Evolutionary conservation across 208 protist genomes (phyloP).

Genomic region (Leishmania tarentolae): DNA sequence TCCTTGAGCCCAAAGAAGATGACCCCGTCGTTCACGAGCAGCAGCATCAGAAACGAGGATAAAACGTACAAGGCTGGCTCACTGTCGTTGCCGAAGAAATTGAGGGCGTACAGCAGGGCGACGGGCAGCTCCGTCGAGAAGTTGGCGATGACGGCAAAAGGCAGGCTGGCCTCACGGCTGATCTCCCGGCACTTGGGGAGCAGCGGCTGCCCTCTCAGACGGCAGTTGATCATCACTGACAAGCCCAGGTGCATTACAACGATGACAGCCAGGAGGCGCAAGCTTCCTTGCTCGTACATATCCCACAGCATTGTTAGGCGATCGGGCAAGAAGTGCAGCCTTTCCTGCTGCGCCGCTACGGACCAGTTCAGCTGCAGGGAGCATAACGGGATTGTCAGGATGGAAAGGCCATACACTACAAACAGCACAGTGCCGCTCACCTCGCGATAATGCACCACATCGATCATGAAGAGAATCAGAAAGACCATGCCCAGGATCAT

Average conservation of each 20-base stretch:
- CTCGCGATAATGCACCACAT: conserved; percentile 72
- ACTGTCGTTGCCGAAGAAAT: conserved; percentile 60
- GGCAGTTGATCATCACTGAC: conserved; percentile 69
- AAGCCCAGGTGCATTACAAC: conserved; percentile 58
- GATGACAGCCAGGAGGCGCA: conserved; percentile 56
- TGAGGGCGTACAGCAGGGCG: conserved; percentile 48
- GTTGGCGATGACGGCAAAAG: conserved; percentile 57
- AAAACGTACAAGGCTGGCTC: conserved; percentile 70
- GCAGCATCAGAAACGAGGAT: conserved; percentile 61
- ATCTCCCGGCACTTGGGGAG: conserved; percentile 53
- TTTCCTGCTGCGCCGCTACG: conserved; percentile 24
- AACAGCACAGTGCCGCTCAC: conserved; percentile 37
- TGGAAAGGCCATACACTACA: conserved; percentile 33
- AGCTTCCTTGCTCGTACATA: conserved; percentile 63
- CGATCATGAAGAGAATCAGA: conserved; percentile 49
- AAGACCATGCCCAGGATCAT: conserved; percentile 60
- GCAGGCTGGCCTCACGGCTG: conserved; percentile 21
- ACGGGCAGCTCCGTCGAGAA: conserved; percentile 57
- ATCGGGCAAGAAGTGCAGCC: conserved; percentile 29
- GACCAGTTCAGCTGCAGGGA: conserved; percentile 35
- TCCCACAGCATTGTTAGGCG: conserved; percentile 47
- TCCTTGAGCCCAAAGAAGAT: conserved; percentile 49
- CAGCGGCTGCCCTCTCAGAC: conserved; percentile 54
- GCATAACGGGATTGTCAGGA: conserved; percentile 24
- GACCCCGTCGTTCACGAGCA: conserved; percentile 70